These are phyloP conservation scores for Aspergillus udagawae DNA, from an alignment of 2,329 filamentous ascomycete species.

Conservation along the genomic window DNA sequence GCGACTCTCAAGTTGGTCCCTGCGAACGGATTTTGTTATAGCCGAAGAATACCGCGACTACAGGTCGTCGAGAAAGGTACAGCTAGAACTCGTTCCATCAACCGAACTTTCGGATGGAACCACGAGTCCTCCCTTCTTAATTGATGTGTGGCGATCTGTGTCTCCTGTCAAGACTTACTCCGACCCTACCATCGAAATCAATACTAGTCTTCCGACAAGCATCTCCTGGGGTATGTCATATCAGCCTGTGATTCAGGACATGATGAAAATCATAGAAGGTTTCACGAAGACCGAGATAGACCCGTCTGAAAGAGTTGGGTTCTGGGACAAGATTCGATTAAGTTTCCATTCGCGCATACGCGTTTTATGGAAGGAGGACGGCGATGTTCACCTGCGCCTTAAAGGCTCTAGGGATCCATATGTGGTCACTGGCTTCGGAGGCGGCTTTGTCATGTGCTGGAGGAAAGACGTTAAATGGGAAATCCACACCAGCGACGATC, in stretches of 20 bases:
- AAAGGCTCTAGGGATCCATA: slow-evolving; percentile 92
- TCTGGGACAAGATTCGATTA: slow-evolving; percentile 97
- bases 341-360: slow-evolving; percentile 89
- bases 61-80: slow-evolving; percentile 74
- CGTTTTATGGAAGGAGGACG: slow-evolving; percentile 89
- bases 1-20: slow-evolving; percentile 72
- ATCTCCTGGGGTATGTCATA: slow-evolving; percentile 98
- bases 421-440: slow-evolving; percentile 83
- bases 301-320: slow-evolving; percentile 87
- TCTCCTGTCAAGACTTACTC: slow-evolving; percentile 96
- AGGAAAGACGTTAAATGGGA: slow-evolving; percentile 87
- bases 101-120: slow-evolving; percentile 54
- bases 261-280: slow-evolving; percentile 99
- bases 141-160: slow-evolving; percentile 86
- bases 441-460: slow-evolving; percentile 98
- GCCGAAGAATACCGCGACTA: slow-evolving; percentile 85
- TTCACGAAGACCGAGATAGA: slow-evolving; percentile 96
- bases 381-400: slow-evolving; percentile 87
- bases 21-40: slow-evolving; percentile 89
- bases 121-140: slow-evolving; percentile 63
- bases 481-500: slow-evolving; percentile 79
- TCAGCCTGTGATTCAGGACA: slow-evolving; percentile 95
- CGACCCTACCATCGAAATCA: slow-evolving; percentile 86
- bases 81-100: slow-evolving; percentile 79
- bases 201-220: slow-evolving; percentile 83